Evolutionary conservation across 176 grass and related monocot species (phyloP), one percentile per base, ranked within the genome.

Genomic region (Musa troglodytarum): DNA sequence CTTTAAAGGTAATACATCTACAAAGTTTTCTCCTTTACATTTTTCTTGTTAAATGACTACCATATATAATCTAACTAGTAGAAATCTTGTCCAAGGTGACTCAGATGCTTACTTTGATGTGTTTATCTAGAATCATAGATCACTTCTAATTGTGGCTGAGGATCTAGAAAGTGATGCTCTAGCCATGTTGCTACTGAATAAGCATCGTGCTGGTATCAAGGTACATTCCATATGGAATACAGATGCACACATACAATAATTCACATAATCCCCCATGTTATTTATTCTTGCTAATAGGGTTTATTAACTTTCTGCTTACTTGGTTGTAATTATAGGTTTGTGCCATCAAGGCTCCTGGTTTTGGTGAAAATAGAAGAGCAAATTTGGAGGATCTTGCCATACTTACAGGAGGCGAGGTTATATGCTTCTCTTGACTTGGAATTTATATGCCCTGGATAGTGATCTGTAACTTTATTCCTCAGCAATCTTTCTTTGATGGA

Each of bases 281-380:
- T 43, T 5, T 43, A 6, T 43, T 43, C 4, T 43, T 43, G 34
- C 34, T 43, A 43, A 43, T 43, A 43, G 34, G 34, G 34, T 43
- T 43, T 43, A 43, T 43, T 43, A 43, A 43, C 34, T 43, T 43
- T 23, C 10, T 52, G 75, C 57, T 66, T 74, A 68, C 65, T 49
- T 50, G 59, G 13, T 22, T 16, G 63, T 67, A 17, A 74, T 75
- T 89, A 10, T 87, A 97, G 90, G 84, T 97, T 64, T 97, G 90
- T 83, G 94, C 94, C 49, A 84, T 97, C 63, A 97, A 97, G 90
- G 88, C 90, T 69, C 90, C 94, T 83, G 94, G 94, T 26, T 97
- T 91, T 93, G 94, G 94, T 83, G 94, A 97, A 81, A 92, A 86
- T 55, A 97, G 90, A 87, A 87, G 79, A 69, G 82, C 86, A 77